phyloP scores from a whole-genome alignment of 169 alveolate species.

The Neospora caninum region DNA sequence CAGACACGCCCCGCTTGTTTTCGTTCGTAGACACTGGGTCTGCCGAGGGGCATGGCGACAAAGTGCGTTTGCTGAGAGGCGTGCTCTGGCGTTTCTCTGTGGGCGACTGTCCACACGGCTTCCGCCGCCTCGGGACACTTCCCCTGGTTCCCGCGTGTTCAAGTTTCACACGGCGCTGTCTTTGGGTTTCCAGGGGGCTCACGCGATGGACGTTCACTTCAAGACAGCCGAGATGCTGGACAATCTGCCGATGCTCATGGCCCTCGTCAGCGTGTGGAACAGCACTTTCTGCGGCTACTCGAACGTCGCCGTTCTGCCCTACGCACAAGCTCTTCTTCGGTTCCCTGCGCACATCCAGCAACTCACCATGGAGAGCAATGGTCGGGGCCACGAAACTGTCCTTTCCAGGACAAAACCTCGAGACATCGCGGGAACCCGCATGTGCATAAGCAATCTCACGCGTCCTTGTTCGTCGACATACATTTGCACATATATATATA shows the following conservation, averaged over 20 bases:
- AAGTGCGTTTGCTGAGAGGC: not conserved
- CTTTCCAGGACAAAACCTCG: no score
- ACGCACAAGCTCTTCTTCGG: constrained; percentile 73
- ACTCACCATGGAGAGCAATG: constrained; percentile 98
- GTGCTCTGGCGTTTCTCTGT: not conserved
- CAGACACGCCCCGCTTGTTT: no score
- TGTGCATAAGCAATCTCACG: no score
- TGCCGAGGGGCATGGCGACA: no score
- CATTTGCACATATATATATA: not conserved
- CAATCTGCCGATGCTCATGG: constrained; percentile 95
- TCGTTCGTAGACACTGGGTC: no score
- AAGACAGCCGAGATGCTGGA: constrained; percentile 78
- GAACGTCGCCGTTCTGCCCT: constrained; percentile 97
- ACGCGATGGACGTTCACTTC: constrained; percentile 92
- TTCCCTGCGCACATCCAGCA: constrained; percentile 97
- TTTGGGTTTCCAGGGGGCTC: constrained; percentile 72
- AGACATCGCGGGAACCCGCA: no score
- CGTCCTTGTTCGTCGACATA: no score
- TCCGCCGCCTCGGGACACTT: no score
- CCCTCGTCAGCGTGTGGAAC: constrained; percentile 95
- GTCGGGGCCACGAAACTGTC: constrained; percentile 59
- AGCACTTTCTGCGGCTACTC: constrained; percentile 87
- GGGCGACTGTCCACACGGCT: not conserved
- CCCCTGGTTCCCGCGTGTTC: not conserved
- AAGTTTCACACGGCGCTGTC: not conserved